Evolutionary conservation across 2,329 filamentous ascomycete species (phyloP).

Genomic region (Alternaria arborescens): DNA sequence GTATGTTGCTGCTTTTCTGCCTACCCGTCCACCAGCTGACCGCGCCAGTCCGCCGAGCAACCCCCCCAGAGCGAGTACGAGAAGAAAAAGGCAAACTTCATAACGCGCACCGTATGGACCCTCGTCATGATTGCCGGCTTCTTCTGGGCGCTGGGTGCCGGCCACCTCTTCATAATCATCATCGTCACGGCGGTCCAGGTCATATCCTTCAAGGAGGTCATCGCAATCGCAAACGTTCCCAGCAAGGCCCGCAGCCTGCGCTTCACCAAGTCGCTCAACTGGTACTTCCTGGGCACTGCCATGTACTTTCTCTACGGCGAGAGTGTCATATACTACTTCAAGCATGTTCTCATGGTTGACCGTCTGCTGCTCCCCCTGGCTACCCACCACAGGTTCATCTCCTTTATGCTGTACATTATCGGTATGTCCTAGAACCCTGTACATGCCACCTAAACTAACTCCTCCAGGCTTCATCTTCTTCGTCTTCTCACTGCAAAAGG

Average conservation of each 20-base stretch:
- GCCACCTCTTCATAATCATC: constrained; percentile 95
- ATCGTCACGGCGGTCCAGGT: constrained; percentile 95
- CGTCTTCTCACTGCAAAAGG: constrained; percentile 90
- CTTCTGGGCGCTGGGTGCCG: constrained; percentile 91
- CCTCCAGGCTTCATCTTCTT: constrained; percentile 92
- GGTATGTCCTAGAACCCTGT: constrained; percentile 65
- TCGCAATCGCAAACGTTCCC: constrained; percentile 94
- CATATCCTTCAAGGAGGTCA: constrained; percentile 98
- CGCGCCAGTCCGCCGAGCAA: constrained; percentile 44
- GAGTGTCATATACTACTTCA: constrained; percentile 99
- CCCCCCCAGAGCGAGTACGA: constrained; percentile 77
- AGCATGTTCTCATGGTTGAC: constrained; percentile 96
- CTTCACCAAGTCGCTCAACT: constrained; percentile 96
- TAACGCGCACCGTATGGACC: constrained; percentile 96
- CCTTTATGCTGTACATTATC: constrained; percentile 97
- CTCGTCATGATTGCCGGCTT: constrained; percentile 96
- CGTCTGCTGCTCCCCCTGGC: constrained; percentile 90
- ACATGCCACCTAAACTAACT: constrained; percentile 32
- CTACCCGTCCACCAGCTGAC: constrained; percentile 28
- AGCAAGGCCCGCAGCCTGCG: constrained; percentile 88
- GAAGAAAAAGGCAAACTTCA: constrained; percentile 98
- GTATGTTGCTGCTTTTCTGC: constrained; percentile 14
- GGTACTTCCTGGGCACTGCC: constrained; percentile 98
- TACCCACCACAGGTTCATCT: constrained; percentile 98
- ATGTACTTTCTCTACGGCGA: constrained; percentile 99